Conservation (phyloP, 305 asterid species). For the Fraxinus xanthoxyloides region DNA sequence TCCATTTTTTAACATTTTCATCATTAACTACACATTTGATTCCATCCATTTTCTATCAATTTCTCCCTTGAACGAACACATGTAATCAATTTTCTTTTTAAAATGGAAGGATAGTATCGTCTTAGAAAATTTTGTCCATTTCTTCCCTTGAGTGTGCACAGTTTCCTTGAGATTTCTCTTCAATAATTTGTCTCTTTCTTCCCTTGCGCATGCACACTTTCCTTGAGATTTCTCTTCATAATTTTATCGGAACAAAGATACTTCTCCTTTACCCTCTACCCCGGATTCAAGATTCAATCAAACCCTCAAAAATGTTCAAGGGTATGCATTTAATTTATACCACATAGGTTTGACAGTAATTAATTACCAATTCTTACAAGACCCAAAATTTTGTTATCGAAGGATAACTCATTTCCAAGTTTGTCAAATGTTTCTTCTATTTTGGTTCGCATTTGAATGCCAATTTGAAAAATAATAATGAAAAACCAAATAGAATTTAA, state of each 20-base stretch:
- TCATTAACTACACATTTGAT: no score
- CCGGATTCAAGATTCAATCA: slow-evolving; percentile 94
- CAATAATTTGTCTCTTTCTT: no score
- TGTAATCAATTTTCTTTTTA: no score
- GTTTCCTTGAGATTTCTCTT: no score
- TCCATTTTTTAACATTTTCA: no score
- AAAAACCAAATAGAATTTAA: slow-evolving; percentile 18
- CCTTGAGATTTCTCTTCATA: no score
- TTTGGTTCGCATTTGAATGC: slow-evolving; percentile 24
- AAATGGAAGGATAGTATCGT: no score
- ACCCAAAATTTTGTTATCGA: slow-evolving; percentile 3
- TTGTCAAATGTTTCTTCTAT: slow-evolving; percentile 2
- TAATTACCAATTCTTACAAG: background rate
- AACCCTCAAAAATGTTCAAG: slow-evolving; percentile 90
- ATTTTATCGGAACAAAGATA: slow-evolving; percentile 34
- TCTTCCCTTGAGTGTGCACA: no score
- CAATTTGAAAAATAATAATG: slow-evolving; percentile 3
- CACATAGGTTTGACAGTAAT: slow-evolving; percentile 25
- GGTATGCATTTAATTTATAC: slow-evolving; percentile 34
- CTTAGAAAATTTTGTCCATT: no score
- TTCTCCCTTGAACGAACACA: no score
- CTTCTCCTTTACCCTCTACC: slow-evolving; percentile 39
- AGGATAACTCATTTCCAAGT: slow-evolving; percentile 15
- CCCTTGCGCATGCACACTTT: no score
- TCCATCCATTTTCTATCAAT: no score